Evolutionary conservation across 148 eudicot genomes (phyloP), one percentile per base, ranked within the genome.

Genomic region (Camellia granthamiana): DNA sequence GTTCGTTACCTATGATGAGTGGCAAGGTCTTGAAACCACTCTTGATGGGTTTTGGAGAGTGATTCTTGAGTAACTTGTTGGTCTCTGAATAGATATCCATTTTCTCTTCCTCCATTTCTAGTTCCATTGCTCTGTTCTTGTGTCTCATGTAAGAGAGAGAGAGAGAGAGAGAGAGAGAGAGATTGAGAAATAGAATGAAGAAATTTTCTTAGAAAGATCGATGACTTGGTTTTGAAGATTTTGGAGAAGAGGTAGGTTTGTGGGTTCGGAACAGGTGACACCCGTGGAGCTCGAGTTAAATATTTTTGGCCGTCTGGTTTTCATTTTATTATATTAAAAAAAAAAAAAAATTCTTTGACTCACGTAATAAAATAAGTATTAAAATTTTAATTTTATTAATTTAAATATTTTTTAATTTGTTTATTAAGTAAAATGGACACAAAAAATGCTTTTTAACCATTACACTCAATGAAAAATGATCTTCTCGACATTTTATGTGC

Each of bases 21-120:
- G 88, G 86, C 76, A 86, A 59, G 43, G 86, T 83, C 43, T 59
- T 81, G 12, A 86, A 52, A 51, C 77, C 77, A 3, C 77, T 65
- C 42, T 41, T 75, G 56, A 46, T 56, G 41, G 66, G 66, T 56
- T 23, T 56, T 41, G 38, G 51, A 75, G 66, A 19, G 42, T 21
- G 62, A 73, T 30, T 30, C 1, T 73, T 23, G 43, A 19, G 71
- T 30, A 41, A 23, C 13, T 67, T 67, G 12, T 16, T 41, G 12
- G 3, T 30, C 10, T 67, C 38, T 12, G 13, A 23, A 30, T 19
- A 19, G 7, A 1, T 67, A 30, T 41, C 30, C 42, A 41, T 19
- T 19, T 67, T 67, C 4, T 16, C 15, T 2, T 49, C 54, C 47
- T 69, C 16, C n/a, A 69, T 46, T 69, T 69, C 73, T 9, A 41